Evolutionary conservation across 2,329 filamentous ascomycete species (phyloP).

Genomic region (Trichoderma endophyticum): DNA sequence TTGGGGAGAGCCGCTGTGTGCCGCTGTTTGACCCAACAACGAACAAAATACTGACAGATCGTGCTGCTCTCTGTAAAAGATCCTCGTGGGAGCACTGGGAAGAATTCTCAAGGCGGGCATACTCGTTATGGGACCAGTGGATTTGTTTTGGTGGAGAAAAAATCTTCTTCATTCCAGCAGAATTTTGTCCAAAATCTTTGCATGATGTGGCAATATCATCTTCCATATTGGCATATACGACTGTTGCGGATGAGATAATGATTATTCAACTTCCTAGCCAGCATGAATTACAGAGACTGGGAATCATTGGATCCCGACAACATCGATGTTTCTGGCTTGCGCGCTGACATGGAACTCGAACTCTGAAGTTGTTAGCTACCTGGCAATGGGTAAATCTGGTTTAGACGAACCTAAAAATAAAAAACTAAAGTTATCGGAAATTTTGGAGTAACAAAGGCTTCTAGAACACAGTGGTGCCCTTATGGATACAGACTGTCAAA

Average conservation of each 20-base stretch:
- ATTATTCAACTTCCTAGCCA: neutral
- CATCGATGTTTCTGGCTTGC: neutral
- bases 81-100: neutral
- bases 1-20: neutral
- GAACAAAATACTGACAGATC: neutral
- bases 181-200: neutral
- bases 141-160: neutral
- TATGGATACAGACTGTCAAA: neutral
- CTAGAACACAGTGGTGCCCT: neutral
- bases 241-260: too few relatives aligned
- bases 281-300: neutral
- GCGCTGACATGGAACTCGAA: neutral
- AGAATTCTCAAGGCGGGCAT: neutral
- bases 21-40: neutral
- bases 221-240: neutral
- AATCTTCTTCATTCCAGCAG: neutral
- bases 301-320: neutral
- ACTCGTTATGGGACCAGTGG: neutral
- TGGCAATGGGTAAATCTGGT: neutral
- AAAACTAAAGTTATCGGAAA: neutral
- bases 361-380: too few relatives aligned
- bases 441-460: neutral
- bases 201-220: neutral
- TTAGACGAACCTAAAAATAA: neutral
- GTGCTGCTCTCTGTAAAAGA: neutral